Percentiles rank a stretch among this genome's conserved stretches.
Conservation (phyloP, 2,329 filamentous ascomycete genomes). For the Tolypocladium paradoxum region DNA sequence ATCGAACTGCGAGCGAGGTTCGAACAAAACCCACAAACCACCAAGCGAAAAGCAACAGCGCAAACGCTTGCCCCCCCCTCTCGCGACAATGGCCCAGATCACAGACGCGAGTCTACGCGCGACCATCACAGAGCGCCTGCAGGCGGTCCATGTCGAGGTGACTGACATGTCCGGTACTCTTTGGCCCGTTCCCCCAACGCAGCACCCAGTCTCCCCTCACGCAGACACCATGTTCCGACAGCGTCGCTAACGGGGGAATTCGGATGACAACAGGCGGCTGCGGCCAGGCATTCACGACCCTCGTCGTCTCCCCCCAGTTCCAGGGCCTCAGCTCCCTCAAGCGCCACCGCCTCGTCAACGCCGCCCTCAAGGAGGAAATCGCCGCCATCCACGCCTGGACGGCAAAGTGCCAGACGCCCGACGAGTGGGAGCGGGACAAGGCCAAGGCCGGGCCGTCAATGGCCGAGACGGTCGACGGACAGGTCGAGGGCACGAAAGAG, state of each 20-base stretch:
- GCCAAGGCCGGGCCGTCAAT: conserved; percentile 26
- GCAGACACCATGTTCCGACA: too few species aligned
- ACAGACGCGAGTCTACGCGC: conserved; percentile 61
- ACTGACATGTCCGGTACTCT: conserved; percentile 92
- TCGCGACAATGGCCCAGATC: conserved; percentile 29
- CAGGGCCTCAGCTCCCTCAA: conserved; percentile 66
- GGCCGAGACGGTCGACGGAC: conserved; percentile 32
- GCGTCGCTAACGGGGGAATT: background rate
- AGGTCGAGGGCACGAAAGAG: conserved; percentile 23
- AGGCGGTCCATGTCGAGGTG: conserved; percentile 73
- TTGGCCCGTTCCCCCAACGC: too few species aligned
- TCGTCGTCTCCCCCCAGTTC: conserved; percentile 57
- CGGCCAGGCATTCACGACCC: conserved; percentile 48
- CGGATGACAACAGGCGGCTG: conserved; percentile 41
- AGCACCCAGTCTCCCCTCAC: too few species aligned
- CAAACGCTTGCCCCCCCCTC: background rate
- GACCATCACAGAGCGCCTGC: conserved; percentile 59
- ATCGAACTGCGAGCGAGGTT: conserved; percentile 11
- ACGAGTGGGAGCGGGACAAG: conserved; percentile 68
- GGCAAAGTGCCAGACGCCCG: conserved; percentile 83
- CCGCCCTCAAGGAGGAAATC: conserved; percentile 75
- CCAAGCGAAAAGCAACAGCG: background rate
- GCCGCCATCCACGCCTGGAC: conserved; percentile 91
- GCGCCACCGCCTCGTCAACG: conserved; percentile 78
- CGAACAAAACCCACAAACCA: background rate